Conservation (phyloP, 2,329 filamentous ascomycete genomes). For the Fusarium albidum region DNA sequence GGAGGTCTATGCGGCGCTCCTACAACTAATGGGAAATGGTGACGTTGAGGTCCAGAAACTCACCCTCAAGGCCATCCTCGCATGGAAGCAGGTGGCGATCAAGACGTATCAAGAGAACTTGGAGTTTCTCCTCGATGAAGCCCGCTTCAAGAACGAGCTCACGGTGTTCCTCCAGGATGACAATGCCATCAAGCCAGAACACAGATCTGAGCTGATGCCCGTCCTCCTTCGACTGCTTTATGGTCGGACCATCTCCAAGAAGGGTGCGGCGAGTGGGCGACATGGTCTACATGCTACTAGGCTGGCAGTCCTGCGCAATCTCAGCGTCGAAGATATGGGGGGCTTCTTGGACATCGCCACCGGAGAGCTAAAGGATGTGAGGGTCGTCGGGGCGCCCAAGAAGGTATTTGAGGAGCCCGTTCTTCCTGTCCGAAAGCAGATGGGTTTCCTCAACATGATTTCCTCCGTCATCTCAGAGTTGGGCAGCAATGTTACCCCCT, state of each 20-base stretch:
- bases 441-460: slow-evolving; percentile 92
- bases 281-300: slow-evolving; percentile 84
- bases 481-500: slow-evolving; percentile 75
- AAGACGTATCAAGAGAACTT: slow-evolving; percentile 85
- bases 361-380: slow-evolving; percentile 70
- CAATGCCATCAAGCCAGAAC: slow-evolving; percentile 74
- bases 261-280: slow-evolving; percentile 77
- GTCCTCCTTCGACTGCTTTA: slow-evolving; percentile 88
- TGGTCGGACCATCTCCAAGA: slow-evolving; percentile 85
- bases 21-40: slow-evolving; percentile 83
- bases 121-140: slow-evolving; percentile 87
- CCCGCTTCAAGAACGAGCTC: slow-evolving; percentile 92
- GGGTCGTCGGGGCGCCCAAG: slow-evolving; percentile 62
- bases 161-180: slow-evolving; percentile 84
- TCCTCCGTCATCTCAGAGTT: slow-evolving; percentile 86
- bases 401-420: slow-evolving; percentile 65
- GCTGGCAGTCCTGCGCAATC: slow-evolving; percentile 80
- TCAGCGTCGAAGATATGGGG: slow-evolving; percentile 77
- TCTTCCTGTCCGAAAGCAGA: slow-evolving; percentile 78
- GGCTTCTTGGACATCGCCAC: slow-evolving; percentile 85
- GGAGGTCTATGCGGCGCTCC: slow-evolving; percentile 78
- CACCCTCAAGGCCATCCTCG: slow-evolving; percentile 82
- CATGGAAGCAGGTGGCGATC: slow-evolving; percentile 85
- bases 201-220: slow-evolving; percentile 80
- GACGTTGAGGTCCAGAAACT: slow-evolving; percentile 89